A percentile compares a stretch with the other conserved stretches of the same genome.
phyloP scores from a whole-genome alignment of 805 yeast species.

The Candida verbasci region DNA sequence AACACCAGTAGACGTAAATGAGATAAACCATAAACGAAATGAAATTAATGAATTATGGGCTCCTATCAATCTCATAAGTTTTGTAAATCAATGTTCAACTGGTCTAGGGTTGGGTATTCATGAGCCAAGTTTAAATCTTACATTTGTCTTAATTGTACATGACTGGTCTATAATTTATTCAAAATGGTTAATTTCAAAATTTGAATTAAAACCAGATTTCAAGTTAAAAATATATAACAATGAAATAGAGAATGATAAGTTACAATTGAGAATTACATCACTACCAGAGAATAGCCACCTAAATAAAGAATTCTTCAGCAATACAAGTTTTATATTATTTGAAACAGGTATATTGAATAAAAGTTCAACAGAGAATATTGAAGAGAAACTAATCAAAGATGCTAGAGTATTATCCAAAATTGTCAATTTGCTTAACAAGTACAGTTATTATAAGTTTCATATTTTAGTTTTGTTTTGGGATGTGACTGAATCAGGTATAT shows the following conservation, averaged over 20 bases:
- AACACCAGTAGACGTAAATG: neutral
- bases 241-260: constrained; percentile 18
- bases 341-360: constrained; percentile 44
- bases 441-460: constrained; percentile 35
- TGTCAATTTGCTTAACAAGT: constrained; percentile 27
- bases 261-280: constrained; percentile 33
- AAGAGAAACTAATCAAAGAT: constrained; percentile 36
- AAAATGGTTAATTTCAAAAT: constrained; percentile 46
- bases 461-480: constrained; percentile 44
- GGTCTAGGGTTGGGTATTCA: constrained; percentile 21
- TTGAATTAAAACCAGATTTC: constrained; percentile 31
- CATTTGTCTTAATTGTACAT: constrained; percentile 40
- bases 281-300: constrained; percentile 36
- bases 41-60: constrained; percentile 44
- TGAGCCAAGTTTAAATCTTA: constrained; percentile 19
- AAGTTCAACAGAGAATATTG: constrained; percentile 12
- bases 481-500: constrained; percentile 14
- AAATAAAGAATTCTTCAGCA: constrained; percentile 33
- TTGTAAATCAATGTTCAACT: constrained; percentile 26
- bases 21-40: constrained; percentile 11
- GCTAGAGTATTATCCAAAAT: constrained; percentile 30
- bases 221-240: constrained; percentile 23
- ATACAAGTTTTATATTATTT: constrained; percentile 42
- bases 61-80: constrained; percentile 36
- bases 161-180: constrained; percentile 46